Evolutionary conservation across 345 rosid genomes (phyloP).

Genomic region (Arabis hirsuta): DNA sequence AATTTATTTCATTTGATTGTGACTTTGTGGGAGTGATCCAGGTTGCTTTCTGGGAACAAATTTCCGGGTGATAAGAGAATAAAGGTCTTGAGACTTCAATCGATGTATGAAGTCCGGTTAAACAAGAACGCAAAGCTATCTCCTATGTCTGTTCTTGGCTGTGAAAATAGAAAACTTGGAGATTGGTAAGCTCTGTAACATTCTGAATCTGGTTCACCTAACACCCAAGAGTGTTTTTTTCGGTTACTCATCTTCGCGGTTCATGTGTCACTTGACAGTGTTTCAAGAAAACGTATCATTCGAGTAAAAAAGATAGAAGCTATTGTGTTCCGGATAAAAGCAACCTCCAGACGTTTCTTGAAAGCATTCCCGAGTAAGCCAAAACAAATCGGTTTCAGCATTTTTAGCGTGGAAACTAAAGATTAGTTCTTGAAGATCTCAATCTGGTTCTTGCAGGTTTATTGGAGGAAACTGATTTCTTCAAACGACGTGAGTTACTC

Average conservation of each 20-base stretch:
- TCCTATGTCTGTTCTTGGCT: slow-evolving; percentile 36
- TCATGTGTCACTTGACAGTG: slow-evolving; percentile 38
- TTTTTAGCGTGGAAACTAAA: not conserved
- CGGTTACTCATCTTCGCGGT: not conserved
- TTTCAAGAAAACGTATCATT: slow-evolving; percentile 56
- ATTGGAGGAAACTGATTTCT: slow-evolving; percentile 42
- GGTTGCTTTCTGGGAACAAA: slow-evolving; percentile 78
- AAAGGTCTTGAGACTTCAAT: slow-evolving; percentile 54
- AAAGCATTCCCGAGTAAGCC: slow-evolving; percentile 44
- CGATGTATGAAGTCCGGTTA: slow-evolving; percentile 57
- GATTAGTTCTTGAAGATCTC: slow-evolving; percentile 4
- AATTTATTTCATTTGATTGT: slow-evolving; percentile 12
- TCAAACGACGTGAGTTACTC: slow-evolving; percentile 63
- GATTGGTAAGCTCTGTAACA: slow-evolving; percentile 55
- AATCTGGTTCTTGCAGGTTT: slow-evolving; percentile 22
- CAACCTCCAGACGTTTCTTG: slow-evolving; percentile 48
- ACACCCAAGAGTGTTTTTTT: not conserved
- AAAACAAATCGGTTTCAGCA: not conserved
- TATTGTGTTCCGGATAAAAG: slow-evolving; percentile 46
- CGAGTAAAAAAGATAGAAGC: slow-evolving; percentile 49
- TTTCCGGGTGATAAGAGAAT: slow-evolving; percentile 52
- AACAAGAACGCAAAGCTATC: slow-evolving; percentile 48
- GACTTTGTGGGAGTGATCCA: slow-evolving; percentile 37
- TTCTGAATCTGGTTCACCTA: not conserved
- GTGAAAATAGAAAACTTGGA: slow-evolving; percentile 64